phyloP scores from a whole-genome alignment of 1,284 basidiomycete species.

The Taiwanofungus camphoratus region DNA sequence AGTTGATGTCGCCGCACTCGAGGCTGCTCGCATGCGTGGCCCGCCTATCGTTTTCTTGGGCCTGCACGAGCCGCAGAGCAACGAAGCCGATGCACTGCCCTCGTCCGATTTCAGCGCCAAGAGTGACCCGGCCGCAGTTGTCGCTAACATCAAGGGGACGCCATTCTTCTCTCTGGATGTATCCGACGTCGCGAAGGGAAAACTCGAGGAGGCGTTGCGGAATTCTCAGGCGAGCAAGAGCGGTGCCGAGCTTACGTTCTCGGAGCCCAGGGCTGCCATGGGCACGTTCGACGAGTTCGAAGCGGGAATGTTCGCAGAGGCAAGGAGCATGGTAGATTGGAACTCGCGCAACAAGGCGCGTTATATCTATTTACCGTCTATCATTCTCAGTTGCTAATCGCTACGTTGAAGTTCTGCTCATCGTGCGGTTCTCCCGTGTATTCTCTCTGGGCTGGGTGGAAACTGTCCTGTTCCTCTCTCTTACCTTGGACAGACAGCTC shows the following conservation, averaged over 20 bases:
- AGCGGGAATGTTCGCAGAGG: conserved; percentile 71
- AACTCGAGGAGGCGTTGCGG: conserved; percentile 41
- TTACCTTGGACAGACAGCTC: conserved; percentile 65
- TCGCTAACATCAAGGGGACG: conserved; percentile 61
- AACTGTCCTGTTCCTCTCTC: conserved; percentile 74
- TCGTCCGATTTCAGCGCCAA: conserved; percentile 53
- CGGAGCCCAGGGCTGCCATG: conserved; percentile 63
- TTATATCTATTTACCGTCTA: conserved; percentile 6
- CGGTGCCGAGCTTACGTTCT: conserved; percentile 48
- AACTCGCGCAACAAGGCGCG: conserved; percentile 76
- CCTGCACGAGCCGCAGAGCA: conserved; percentile 58
- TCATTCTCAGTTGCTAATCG: conserved; percentile 12
- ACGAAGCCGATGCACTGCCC: conserved; percentile 43
- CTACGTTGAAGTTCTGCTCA: conserved; percentile 84
- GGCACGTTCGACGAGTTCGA: conserved; percentile 49
- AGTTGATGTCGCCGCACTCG: conserved; percentile 43
- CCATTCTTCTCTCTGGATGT: conserved; percentile 82
- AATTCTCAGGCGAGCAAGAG: conserved; percentile 32
- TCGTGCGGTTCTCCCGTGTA: conserved; percentile 81
- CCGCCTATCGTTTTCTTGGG: conserved; percentile 68
- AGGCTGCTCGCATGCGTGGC: conserved; percentile 60
- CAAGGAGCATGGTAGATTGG: conserved; percentile 84
- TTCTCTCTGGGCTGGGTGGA: conserved; percentile 95
- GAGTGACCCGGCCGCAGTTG: conserved; percentile 32
- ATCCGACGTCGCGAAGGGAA: conserved; percentile 40